A percentile compares a stretch with the other conserved stretches of the same genome.
These are phyloP conservation scores for Eucalyptus paniculata DNA, from an alignment of 345 rosid species.

Conservation along the genomic window DNA sequence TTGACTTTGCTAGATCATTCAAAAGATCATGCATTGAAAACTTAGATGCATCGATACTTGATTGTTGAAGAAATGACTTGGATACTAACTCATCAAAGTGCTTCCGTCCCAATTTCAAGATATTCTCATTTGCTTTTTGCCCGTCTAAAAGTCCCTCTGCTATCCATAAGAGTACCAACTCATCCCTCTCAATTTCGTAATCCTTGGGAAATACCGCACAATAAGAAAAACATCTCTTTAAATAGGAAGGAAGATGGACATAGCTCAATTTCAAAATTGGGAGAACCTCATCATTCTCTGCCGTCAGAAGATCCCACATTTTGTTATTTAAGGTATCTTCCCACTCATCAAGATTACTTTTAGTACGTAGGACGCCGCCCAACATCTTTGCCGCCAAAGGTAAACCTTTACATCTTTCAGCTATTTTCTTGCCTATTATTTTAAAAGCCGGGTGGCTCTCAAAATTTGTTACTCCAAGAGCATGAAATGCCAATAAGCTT, in stretches of 20 bases:
- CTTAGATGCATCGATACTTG: no score
- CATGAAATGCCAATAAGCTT: neutral
- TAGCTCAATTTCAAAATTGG: neutral
- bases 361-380: neutral
- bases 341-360: rapidly evolving
- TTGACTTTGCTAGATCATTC: neutral
- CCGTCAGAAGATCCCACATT: rapidly evolving
- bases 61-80: no score
- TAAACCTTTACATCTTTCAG: no score
- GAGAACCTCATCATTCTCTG: neutral
- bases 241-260: neutral
- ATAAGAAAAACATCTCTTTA: neutral
- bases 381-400: neutral
- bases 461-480: neutral
- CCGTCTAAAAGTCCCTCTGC: neutral
- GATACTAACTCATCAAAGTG: neutral
- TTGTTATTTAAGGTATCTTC: neutral
- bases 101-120: neutral
- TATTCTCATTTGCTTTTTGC: no score
- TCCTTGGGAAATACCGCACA: neutral
- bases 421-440: neutral
- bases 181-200: neutral
- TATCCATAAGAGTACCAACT: neutral
- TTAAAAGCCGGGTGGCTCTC: rapidly evolving
- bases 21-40: neutral